Base-by-base conservation (phyloP, 371 early-diverging fungal genomes). In the Syncephalis plumigaleata region DNA sequence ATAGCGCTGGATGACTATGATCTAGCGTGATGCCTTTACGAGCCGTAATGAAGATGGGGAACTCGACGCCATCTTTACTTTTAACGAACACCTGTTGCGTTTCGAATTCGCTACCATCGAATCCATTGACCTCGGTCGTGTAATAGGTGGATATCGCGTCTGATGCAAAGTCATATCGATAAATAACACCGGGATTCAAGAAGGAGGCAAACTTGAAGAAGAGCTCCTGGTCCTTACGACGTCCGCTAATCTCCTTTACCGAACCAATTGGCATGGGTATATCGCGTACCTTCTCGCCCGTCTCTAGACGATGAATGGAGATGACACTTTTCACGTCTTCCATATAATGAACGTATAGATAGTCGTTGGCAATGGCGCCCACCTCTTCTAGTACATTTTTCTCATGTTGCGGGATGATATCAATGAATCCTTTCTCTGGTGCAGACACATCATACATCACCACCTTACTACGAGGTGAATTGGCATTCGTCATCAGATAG, bases 31-130 rank as follows among this genome's bases (percentile, higher is more conserved):
- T 43, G 40, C 51, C 64, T 49, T 58, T 20, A 26, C 36, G 24
- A 38, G 9, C 9, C 39, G 27, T 56, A 49, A 81, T 66, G 55
- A 73, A 81, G 73, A 80, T 75, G 43, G 82, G 80, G 36, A 81
- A 63, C 51, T 56, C 59, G 20, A 72, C 75, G 2, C 73, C 73
- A 48, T 77, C 80, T 52, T 73, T 75, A 51, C 64, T 60, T 22
- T 49, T 36, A 52, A 70, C 75, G 39, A 74, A 79, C 37, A 75
- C 65, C 54, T 80, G 80, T 38, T 68, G 56, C 16, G 70, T 66
- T 48, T 68, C 64, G 36, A 71, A 67, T 21, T 61, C 17, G 15
- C 45, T 45, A 2, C 52, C 50, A 36, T 77, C 52, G 51, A 67
- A 58, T 40, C 68, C 68, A 23, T 56, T 51, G 43, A 77, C 67